These are phyloP conservation scores for Flaveria floridana DNA, from an alignment of 140 eudicot genomes.

Conservation along the genomic window DNA sequence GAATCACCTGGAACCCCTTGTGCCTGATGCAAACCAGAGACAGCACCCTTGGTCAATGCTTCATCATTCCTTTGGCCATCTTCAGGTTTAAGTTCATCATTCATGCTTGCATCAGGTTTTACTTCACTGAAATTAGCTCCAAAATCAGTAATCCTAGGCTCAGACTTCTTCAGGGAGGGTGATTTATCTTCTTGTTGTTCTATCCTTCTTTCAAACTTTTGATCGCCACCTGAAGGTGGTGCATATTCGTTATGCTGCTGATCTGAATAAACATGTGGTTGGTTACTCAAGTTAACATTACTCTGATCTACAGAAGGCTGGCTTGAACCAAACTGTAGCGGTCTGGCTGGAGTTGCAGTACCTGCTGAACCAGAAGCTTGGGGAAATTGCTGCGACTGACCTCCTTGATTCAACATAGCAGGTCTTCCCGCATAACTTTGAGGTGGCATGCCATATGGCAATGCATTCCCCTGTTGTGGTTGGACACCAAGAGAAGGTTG, in stretches of 20 bases:
- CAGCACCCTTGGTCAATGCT: slow-evolving; percentile 34
- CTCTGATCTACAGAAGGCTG: slow-evolving; percentile 43
- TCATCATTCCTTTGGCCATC: slow-evolving; percentile 34
- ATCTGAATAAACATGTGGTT: slow-evolving; percentile 36
- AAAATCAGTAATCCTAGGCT: slow-evolving; percentile 32
- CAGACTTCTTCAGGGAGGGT: slow-evolving; percentile 41
- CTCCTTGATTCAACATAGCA: slow-evolving; percentile 42
- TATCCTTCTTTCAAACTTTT: slow-evolving; percentile 36
- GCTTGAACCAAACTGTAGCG: slow-evolving; percentile 40
- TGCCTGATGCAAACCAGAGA: slow-evolving; percentile 33
- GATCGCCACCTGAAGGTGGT: slow-evolving; percentile 28
- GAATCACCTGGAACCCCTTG: slow-evolving; percentile 43
- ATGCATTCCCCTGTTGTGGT: slow-evolving; percentile 43
- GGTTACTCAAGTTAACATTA: slow-evolving; percentile 33
- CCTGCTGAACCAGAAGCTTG: slow-evolving; percentile 49
- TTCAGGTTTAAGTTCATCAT: slow-evolving; percentile 28
- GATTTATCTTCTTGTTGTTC: slow-evolving; percentile 44
- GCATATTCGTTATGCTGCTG: slow-evolving; percentile 43
- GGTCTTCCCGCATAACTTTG: slow-evolving; percentile 54
- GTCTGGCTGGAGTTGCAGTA: slow-evolving; percentile 43
- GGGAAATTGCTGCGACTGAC: slow-evolving; percentile 39
- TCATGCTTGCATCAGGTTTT: slow-evolving; percentile 43
- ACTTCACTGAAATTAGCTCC: slow-evolving; percentile 37
- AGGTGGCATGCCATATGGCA: slow-evolving; percentile 52
- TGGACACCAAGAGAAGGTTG: slow-evolving; percentile 40